Base-by-base conservation (phyloP, 2,329 filamentous ascomycete species). In the Harringtonia aguacate region DNA sequence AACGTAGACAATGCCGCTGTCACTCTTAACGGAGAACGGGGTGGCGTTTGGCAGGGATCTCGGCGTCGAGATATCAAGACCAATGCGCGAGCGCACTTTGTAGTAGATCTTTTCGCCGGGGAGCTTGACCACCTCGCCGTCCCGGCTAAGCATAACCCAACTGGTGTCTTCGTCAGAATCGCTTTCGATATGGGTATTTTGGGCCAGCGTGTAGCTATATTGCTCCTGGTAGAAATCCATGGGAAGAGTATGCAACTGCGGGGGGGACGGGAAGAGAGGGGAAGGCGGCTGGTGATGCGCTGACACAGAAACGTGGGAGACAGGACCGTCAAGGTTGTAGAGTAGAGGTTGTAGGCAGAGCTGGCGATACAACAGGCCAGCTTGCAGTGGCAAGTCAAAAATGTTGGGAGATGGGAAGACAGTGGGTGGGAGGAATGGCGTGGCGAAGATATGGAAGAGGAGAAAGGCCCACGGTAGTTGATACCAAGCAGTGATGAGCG, bases 71-170 rank as follows among this genome's bases (percentile, higher is more conserved):
- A 95, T 64, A 43, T 82, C 79, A 49, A 95, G 72, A 51, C 75
- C 79, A 55, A 90, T 87, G 52, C 89, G 81, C 41, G 83, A 79
- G 45, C 86, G 82, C 37, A 87, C 88, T 53, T 79, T 84, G 64
- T 85, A 86, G 47, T 94, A 74, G 49, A 86, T 80, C 54, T 80
- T 80, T 68, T 97, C 90, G 59, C 84, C 81, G 36, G 86, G 85
- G 38, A 95, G 77, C 57, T 84, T 86, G 58, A 94, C 82, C 64
- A 95, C 92, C 47, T 82, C 79, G 53, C 73, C 70, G 34, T 68
- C 61, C 58, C 83, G 76, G 58, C 83, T 79, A 57, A 94, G 79
- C 89, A 95, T 95, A 37, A 95, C 90, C 90, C 90, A 95, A 56
- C 75, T 79, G 58, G 66, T 61, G 54, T 62, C 61, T 59, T 75